Percentiles rank a stretch among this genome's conserved stretches.
Conservation (phyloP, 805 yeast species). For the Cyberlindnera sargentensis region DNA sequence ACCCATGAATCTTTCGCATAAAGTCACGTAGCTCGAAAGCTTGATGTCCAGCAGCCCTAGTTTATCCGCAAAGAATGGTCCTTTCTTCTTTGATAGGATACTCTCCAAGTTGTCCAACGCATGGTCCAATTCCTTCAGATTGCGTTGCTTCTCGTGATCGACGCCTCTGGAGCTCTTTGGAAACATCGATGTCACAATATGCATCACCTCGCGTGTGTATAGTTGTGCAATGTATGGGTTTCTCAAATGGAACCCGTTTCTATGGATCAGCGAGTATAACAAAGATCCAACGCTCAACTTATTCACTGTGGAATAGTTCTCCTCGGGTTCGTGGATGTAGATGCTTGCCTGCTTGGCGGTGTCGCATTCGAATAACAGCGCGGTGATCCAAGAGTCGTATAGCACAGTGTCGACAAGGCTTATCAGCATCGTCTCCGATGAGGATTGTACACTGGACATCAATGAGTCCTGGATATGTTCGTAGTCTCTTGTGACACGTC, state of each 20-base stretch:
- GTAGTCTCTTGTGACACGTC: conserved; percentile 31
- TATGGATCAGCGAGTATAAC: conserved; percentile 19
- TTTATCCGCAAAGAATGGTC: conserved; percentile 8
- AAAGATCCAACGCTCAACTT: conserved; percentile 7
- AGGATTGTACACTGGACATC: conserved; percentile 24
- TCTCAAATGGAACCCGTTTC: conserved; percentile 32
- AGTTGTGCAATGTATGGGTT: conserved; percentile 26
- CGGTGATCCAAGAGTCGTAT: conserved; percentile 43
- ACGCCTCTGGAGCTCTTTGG: conserved; percentile 9
- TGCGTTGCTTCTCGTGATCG: conserved; percentile 13
- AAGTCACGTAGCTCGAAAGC: conserved; percentile 26
- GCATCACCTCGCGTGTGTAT: conserved; percentile 2
- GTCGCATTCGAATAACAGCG: conserved; percentile 21
- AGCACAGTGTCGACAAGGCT: conserved; percentile 39
- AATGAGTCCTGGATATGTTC: conserved; percentile 31
- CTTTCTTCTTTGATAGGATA: conserved; percentile 12
- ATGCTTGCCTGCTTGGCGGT: conserved; percentile 17
- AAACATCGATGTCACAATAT: conserved; percentile 1
- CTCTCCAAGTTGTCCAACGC: conserved; percentile 21
- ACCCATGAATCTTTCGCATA: conserved; percentile 18
- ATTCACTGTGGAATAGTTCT: conserved; percentile 6
- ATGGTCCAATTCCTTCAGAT: conserved; percentile 16
- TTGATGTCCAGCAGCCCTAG: conserved; percentile 26
- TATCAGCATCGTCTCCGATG: conserved; percentile 30
- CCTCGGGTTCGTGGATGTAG: conserved; percentile 15